phyloP scores from a whole-genome alignment of 108 stramenopile genomes.

The Cyclotella sp. region DNA sequence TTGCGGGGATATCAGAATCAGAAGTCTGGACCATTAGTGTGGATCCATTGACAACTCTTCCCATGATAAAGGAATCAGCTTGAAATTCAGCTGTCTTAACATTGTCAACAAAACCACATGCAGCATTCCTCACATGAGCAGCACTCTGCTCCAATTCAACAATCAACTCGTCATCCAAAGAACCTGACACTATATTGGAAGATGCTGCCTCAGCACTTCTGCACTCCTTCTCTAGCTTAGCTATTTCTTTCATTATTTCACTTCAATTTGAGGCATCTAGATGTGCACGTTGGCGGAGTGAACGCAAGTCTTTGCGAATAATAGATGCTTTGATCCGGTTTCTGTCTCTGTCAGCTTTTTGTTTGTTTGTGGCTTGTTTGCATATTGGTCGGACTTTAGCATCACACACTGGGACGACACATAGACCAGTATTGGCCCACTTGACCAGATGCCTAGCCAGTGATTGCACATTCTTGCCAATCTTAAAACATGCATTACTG shows the following conservation, averaged over 20 bases:
- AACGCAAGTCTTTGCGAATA: conserved; percentile 1
- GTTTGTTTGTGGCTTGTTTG: too few relatives aligned
- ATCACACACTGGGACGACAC: too few relatives aligned
- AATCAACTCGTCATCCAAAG: conserved; percentile 18
- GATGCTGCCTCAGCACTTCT: too few relatives aligned
- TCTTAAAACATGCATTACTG: conserved; percentile 6
- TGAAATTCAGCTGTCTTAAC: conserved; percentile 35
- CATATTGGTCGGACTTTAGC: too few relatives aligned
- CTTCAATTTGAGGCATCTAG: neutral
- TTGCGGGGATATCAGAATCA: too few relatives aligned
- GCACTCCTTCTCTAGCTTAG: too few relatives aligned
- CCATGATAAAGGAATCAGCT: conserved; percentile 32
- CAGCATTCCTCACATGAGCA: conserved; percentile 12
- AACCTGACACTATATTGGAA: neutral
- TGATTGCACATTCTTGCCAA: conserved; percentile 2
- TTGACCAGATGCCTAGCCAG: conserved; percentile 14
- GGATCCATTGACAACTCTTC: neutral
- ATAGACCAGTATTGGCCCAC: conserved; percentile 6
- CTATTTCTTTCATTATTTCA: neutral
- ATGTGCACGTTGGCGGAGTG: neutral
- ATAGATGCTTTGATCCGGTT: too few relatives aligned
- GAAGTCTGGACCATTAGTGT: conserved; percentile 33
- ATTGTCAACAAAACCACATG: conserved; percentile 22
- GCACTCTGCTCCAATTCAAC: too few relatives aligned
- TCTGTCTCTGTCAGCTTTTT: too few relatives aligned